Evolutionary conservation across 2,329 filamentous ascomycete species (phyloP).

Genomic region (Hansfordia pulvinata): DNA sequence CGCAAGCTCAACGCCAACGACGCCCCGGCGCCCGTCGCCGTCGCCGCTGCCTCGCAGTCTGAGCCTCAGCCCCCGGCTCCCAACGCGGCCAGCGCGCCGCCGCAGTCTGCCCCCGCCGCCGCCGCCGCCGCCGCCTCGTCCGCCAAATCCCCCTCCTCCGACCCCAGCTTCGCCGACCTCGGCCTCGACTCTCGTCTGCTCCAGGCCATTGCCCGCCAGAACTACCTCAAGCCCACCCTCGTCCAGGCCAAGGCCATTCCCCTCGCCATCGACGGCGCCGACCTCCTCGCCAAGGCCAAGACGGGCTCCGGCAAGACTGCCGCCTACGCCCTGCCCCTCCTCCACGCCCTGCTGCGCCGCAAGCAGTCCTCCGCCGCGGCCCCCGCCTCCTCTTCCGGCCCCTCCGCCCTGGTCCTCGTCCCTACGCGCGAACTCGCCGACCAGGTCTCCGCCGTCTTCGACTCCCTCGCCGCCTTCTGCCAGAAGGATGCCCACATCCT

Average conservation of each 20-base stretch:
- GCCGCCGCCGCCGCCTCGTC: conserved; percentile 1
- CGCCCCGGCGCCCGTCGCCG: conserved; percentile 25
- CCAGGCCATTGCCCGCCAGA: conserved; percentile 72
- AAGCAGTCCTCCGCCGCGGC: conserved; percentile 33
- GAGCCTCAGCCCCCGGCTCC: background rate
- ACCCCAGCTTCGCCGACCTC: conserved; percentile 57
- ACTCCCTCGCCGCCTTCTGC: conserved; percentile 69
- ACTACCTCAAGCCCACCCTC: conserved; percentile 75
- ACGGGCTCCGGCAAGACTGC: conserved; percentile 96
- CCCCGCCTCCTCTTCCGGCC: conserved; percentile 23
- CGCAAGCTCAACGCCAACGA: conserved; percentile 46
- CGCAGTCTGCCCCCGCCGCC: conserved; percentile 7
- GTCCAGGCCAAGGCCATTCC: conserved; percentile 85
- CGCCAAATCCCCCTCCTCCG: conserved; percentile 10
- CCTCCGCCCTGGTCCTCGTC: conserved; percentile 75
- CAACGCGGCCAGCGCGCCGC: conserved; percentile 25
- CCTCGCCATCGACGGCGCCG: conserved; percentile 71
- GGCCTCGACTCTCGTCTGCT: conserved; percentile 75
- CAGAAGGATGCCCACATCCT: conserved; percentile 69
- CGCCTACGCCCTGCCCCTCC: conserved; percentile 83
- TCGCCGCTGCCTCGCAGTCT: conserved; percentile 14
- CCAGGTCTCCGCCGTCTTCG: conserved; percentile 71
- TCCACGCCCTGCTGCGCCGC: conserved; percentile 69
- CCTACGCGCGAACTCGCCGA: conserved; percentile 90
- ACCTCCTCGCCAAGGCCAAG: conserved; percentile 84